phyloP scores from a whole-genome alignment of 108 stramenopile genomes.

The Nannochloropsis oceanica region DNA sequence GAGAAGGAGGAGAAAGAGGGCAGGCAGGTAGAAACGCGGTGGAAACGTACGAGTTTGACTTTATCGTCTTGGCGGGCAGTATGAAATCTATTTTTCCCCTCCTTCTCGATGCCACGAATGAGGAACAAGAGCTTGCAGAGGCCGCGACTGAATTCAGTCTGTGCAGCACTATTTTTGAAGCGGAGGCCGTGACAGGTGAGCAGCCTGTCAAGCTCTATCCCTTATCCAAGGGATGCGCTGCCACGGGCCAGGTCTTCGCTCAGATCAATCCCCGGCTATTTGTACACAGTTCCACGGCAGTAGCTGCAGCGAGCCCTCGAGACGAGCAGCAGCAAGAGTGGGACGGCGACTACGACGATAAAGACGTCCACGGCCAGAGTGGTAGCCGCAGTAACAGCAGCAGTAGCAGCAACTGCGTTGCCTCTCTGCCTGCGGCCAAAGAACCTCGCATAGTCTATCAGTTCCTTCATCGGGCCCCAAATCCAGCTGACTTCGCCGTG shows the following conservation, averaged over 20 bases:
- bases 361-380: no score
- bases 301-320: not conserved
- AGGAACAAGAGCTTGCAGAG: not conserved
- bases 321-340: not conserved
- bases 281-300: not conserved
- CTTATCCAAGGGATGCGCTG: not conserved
- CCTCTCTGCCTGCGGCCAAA: not conserved
- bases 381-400: no score
- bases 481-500: not conserved
- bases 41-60: not conserved
- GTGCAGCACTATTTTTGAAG: not conserved
- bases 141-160: not conserved
- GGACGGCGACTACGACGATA: not conserved
- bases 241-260: not conserved
- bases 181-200: not conserved
- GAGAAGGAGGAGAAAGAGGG: no score
- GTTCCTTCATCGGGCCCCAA: not conserved
- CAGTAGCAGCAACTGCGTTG: no score
- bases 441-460: not conserved
- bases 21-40: not conserved
- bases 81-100: not conserved
- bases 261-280: not conserved
- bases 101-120: not conserved
- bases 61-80: not conserved
- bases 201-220: not conserved